Percentiles rank a stretch among this genome's conserved stretches.
These are phyloP conservation scores for Colletotrichum sublineola DNA, from an alignment of 2,329 filamentous ascomycete species.

Conservation along the genomic window DNA sequence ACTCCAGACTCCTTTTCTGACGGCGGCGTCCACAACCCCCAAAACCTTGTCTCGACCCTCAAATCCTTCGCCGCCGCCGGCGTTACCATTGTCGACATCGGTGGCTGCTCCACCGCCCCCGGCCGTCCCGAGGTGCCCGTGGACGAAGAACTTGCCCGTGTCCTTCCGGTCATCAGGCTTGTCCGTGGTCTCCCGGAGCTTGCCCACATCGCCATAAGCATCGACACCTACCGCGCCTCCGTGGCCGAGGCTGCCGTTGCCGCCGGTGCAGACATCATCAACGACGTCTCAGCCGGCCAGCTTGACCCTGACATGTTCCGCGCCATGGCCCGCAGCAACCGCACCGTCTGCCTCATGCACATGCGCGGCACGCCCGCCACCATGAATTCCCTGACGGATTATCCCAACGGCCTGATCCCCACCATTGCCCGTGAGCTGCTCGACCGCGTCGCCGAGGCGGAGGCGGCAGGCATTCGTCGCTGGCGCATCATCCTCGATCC, in stretches of 20 bases:
- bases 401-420: constrained; percentile 75
- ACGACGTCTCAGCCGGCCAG: constrained; percentile 88
- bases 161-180: constrained; percentile 82
- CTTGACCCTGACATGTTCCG: constrained; percentile 86
- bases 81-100: constrained; percentile 89
- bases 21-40: constrained; percentile 74
- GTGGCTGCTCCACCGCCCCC: constrained; percentile 92
- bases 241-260: constrained; percentile 83
- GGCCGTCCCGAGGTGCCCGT: constrained; percentile 76
- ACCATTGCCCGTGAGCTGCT: constrained; percentile 77
- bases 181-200: constrained; percentile 77
- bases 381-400: constrained; percentile 79
- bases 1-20: constrained; percentile 98
- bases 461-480: constrained; percentile 84
- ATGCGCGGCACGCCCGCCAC: constrained; percentile 90
- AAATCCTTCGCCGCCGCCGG: constrained; percentile 74
- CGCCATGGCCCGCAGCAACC: constrained; percentile 81
- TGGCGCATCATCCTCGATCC: constrained; percentile 98
- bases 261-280: constrained; percentile 91
- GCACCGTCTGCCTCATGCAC: constrained; percentile 89
- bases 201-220: constrained; percentile 77
- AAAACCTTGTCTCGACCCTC: constrained; percentile 71
- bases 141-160: constrained; percentile 81
- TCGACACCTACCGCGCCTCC: constrained; percentile 91
- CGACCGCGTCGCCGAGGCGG: constrained; percentile 78